Percentiles rank a stretch among this genome's conserved stretches.
Evolutionary conservation across 441 rosid species (phyloP).

Genomic region (Pelargonium citronellum): DNA sequence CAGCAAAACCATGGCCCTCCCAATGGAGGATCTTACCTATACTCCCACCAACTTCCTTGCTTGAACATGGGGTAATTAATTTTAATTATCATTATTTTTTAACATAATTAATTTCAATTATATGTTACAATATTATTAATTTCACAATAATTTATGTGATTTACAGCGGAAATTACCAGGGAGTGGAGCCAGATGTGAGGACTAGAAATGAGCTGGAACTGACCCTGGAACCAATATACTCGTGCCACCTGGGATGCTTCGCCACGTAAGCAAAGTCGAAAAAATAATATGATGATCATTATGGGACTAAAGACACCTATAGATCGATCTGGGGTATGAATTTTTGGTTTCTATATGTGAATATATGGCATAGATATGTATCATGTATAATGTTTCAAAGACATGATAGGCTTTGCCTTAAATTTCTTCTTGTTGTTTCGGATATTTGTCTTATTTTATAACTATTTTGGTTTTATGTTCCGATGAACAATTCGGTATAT

Average conservation of each 20-base stretch:
- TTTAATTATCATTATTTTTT: background rate
- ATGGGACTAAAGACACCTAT: slow-evolving; percentile 14
- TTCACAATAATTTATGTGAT: background rate
- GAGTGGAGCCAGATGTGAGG: slow-evolving; percentile 46
- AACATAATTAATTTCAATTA: background rate
- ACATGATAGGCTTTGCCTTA: too few relatives aligned
- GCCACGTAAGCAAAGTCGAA: slow-evolving; percentile 21
- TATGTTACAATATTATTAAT: background rate
- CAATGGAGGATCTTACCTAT: slow-evolving; percentile 28
- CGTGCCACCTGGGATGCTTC: slow-evolving; percentile 58
- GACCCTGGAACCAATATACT: slow-evolving; percentile 53
- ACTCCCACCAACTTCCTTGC: slow-evolving; percentile 48
- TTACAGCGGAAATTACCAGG: slow-evolving; percentile 56
- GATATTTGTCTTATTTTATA: too few relatives aligned
- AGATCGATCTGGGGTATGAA: background rate
- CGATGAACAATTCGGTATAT: too few relatives aligned
- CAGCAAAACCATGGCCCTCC: slow-evolving; percentile 43
- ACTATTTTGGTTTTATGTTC: too few relatives aligned
- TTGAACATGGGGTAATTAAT: slow-evolving; percentile 54
- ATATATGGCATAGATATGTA: too few relatives aligned
- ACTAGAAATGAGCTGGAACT: slow-evolving; percentile 60
- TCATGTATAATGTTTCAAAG: too few relatives aligned
- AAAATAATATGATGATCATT: background rate
- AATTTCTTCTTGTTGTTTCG: too few relatives aligned
- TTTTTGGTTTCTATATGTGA: slow-evolving; percentile 15